Conservation (phyloP, 495 filamentous ascomycete genomes). For the Penicillium roqueforti region DNA sequence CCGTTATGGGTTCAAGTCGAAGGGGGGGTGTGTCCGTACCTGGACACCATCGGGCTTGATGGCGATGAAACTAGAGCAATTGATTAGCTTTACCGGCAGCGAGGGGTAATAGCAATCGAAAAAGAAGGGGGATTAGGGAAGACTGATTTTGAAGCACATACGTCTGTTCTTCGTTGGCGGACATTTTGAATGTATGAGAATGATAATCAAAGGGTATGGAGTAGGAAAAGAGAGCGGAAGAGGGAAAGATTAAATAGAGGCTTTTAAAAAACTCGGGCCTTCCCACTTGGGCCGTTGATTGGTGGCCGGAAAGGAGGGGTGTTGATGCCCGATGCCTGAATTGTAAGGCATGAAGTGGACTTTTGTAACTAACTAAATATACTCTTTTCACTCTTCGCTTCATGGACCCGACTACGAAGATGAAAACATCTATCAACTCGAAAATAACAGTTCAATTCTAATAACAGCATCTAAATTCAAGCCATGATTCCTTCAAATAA, state of each 20-base stretch:
- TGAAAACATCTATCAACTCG: too few relatives aligned
- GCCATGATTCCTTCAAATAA: too few relatives aligned
- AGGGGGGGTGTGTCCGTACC: constrained; percentile 50
- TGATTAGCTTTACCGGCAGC: constrained; percentile 46
- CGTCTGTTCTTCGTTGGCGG: constrained; percentile 77
- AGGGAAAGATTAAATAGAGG: constrained; percentile 33
- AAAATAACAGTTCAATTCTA: too few relatives aligned
- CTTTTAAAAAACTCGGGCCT: constrained; percentile 20
- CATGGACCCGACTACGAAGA: too few relatives aligned
- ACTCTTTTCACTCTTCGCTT: too few relatives aligned
- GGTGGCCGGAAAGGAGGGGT: constrained; percentile 21
- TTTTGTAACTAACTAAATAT: too few relatives aligned
- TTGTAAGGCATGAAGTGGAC: background rate
- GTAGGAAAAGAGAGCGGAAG: constrained; percentile 26
- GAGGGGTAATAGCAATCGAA: constrained; percentile 17
- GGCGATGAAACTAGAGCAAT: constrained; percentile 80
- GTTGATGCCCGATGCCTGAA: constrained; percentile 13
- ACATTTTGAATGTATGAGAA: constrained; percentile 60
- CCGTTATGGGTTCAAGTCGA: background rate
- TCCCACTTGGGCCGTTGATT: constrained; percentile 18
- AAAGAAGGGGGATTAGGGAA: constrained; percentile 8
- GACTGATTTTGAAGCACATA: constrained; percentile 45
- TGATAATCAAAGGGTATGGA: constrained; percentile 27
- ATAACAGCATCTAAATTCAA: too few relatives aligned
- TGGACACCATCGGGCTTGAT: constrained; percentile 99